Percentiles rank a stretch among this genome's conserved stretches.
Conservation (phyloP, 2,329 filamentous ascomycete species). For the Triangularia setosa region DNA sequence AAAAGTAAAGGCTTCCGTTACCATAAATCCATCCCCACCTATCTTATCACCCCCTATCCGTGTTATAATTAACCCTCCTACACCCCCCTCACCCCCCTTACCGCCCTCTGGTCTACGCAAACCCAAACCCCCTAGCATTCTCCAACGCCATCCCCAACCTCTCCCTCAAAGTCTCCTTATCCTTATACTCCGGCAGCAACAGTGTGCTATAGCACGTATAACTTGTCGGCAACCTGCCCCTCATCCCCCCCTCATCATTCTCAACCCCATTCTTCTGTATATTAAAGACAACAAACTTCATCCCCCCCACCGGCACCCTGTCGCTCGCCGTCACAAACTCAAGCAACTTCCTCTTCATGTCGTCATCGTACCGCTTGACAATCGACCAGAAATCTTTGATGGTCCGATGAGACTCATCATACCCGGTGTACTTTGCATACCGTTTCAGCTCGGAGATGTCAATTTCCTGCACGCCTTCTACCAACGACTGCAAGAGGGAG, state of each 20-base stretch:
- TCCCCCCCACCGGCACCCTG: conserved; percentile 81
- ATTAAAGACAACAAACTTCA: conserved; percentile 76
- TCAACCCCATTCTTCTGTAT: conserved; percentile 73
- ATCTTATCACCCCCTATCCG: not conserved
- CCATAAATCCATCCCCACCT: not conserved
- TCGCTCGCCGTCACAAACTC: conserved; percentile 96
- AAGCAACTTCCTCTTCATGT: conserved; percentile 70
- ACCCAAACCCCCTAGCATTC: conserved; percentile 86
- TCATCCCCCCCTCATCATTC: conserved; percentile 36
- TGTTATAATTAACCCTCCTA: not conserved
- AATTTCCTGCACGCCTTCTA: conserved; percentile 81
- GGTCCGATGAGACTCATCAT: conserved; percentile 63
- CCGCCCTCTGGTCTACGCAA: conserved; percentile 48
- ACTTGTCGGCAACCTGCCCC: conserved; percentile 67
- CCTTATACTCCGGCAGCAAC: conserved; percentile 76
- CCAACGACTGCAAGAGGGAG: conserved; percentile 65
- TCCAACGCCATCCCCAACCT: conserved; percentile 82
- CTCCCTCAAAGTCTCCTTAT: conserved; percentile 64
- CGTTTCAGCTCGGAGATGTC: conserved; percentile 69
- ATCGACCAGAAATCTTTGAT: conserved; percentile 83
- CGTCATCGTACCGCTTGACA: conserved; percentile 62
- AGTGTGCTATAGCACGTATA: conserved; percentile 92
- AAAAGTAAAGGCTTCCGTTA: not conserved
- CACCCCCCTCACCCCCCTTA: not conserved
- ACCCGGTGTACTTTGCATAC: conserved; percentile 77